Percentiles rank a stretch among this genome's conserved stretches.
phyloP scores from a whole-genome alignment of 371 early-diverging fungal genomes.

The Fennellomyces sp. region DNA sequence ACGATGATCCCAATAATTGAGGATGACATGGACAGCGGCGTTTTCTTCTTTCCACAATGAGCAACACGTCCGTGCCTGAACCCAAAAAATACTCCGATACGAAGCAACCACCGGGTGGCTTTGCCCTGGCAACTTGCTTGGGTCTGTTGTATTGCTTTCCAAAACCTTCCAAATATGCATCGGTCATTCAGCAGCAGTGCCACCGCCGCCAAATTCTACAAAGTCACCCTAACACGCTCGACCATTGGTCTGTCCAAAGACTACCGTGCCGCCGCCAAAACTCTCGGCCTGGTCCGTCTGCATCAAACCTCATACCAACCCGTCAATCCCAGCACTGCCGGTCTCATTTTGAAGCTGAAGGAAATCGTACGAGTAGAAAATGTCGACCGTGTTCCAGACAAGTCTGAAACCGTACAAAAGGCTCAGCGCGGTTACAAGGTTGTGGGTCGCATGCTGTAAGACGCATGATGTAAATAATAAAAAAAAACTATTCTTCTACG shows the following conservation, averaged over 20 bases:
- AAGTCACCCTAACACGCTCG: conserved; percentile 62
- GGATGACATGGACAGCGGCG: too few relatives aligned
- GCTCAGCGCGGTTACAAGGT: conserved; percentile 62
- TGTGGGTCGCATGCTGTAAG: conserved; percentile 51
- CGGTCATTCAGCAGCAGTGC: conserved; percentile 37
- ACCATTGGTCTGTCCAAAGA: conserved; percentile 61
- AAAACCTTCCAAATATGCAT: conserved; percentile 11
- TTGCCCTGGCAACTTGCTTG: too few relatives aligned
- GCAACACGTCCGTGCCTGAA: too few relatives aligned
- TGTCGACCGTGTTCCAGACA: conserved; percentile 59
- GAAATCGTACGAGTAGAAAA: conserved; percentile 77
- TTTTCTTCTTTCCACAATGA: too few relatives aligned
- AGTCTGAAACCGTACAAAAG: conserved; percentile 35
- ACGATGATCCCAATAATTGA: too few relatives aligned
- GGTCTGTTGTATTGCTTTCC: too few relatives aligned
- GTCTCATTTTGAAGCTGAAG: conserved; percentile 80
- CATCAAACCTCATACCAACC: conserved; percentile 66
- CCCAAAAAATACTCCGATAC: too few relatives aligned
- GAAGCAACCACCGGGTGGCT: too few relatives aligned
- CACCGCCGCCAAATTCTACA: conserved; percentile 49
- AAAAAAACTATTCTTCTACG: neutral
- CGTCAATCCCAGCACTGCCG: conserved; percentile 66
- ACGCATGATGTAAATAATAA: neutral
- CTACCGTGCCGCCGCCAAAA: conserved; percentile 56
- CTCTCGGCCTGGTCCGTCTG: conserved; percentile 58